Evolutionary conservation across 805 yeast species (phyloP).

Genomic region (Cyberlindnera americana): DNA sequence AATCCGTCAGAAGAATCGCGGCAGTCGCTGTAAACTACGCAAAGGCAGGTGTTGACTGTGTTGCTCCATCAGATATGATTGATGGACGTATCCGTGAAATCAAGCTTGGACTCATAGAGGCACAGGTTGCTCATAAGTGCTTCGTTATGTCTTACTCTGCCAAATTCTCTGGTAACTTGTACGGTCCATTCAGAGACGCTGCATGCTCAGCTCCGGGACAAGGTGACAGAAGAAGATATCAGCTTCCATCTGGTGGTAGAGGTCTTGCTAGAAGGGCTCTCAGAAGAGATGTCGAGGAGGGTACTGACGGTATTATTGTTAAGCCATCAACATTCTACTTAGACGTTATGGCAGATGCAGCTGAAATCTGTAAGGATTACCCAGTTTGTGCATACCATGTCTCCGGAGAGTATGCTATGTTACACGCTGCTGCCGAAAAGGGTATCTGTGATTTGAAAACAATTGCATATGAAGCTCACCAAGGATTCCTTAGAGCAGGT

Average conservation of each 20-base stretch:
- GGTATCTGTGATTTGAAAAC: slow-evolving; percentile 83
- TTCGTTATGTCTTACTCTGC: slow-evolving; percentile 94
- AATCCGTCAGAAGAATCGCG: slow-evolving; percentile 77
- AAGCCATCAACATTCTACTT: slow-evolving; percentile 95
- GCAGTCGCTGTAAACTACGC: slow-evolving; percentile 96
- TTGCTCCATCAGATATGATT: slow-evolving; percentile 97
- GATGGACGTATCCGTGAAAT: slow-evolving; percentile 92
- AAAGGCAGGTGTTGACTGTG: slow-evolving; percentile 90
- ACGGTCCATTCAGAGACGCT: slow-evolving; percentile 98
- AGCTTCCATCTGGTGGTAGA: slow-evolving; percentile 87
- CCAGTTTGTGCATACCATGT: slow-evolving; percentile 97
- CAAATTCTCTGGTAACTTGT: slow-evolving; percentile 84
- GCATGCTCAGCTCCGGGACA: slow-evolving; percentile 87
- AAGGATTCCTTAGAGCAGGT: slow-evolving; percentile 93
- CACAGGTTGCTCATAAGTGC: slow-evolving; percentile 79
- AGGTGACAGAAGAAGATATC: slow-evolving; percentile 92
- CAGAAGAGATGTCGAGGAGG: slow-evolving; percentile 80
- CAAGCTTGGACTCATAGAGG: slow-evolving; percentile 76
- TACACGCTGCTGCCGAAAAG: slow-evolving; percentile 97
- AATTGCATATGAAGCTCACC: slow-evolving; percentile 78
- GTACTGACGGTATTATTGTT: slow-evolving; percentile 93
- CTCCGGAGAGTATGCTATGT: slow-evolving; percentile 95
- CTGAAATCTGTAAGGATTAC: slow-evolving; percentile 72
- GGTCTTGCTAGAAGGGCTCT: slow-evolving; percentile 94
- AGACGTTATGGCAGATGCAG: slow-evolving; percentile 86